Evolutionary conservation across 352 stramenopile genomes (phyloP), one percentile per base, ranked within the genome.

Genomic region (Pythium utonaiense): DNA sequence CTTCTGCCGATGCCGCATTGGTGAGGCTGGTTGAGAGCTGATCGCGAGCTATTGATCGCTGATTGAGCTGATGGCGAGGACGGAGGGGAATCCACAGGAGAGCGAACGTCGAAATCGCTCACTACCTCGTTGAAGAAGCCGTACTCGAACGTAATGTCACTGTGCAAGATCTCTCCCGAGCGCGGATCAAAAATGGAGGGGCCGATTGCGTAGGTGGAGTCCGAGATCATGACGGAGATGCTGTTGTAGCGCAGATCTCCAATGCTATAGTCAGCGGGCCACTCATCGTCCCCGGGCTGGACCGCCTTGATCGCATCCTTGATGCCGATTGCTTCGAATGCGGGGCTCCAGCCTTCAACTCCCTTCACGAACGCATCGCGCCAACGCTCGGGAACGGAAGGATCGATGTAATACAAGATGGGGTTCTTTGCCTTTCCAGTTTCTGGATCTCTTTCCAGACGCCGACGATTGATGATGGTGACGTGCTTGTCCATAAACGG

Each of bases 101-200:
- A 84, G 33, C 64, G 58, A 17, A 82, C 7, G 47, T 83, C 72
- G 34, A 91, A 88, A 36, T 83, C 70, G 6, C 53, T 14, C 50
- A 91, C 74, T 2, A 77, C 86, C 22, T 74, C 71, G 28, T 93
- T 75, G 58, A 96, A 86, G 68, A 94, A 96, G 0, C 86, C 86
- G 58, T 91, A 90, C 53, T 91, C 85, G 28, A 96, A 93, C 9
- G 85, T 68, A 53, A 96, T 95, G 54, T 90, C 79, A 55, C 81
- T 93, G 67, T 92, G 79, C 8, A 96, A 66, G 30, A 96, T 96
- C 73, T 96, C 87, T 0, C 89, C 84, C 5, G 73, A 91, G 9
- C 86, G 77, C 14, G 85, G 83, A 53, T 96, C 86, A 17, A 86
- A 75, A n/a, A 93, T 66, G 0, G 64, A 73, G 6, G 84, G 81